These are phyloP conservation scores for Mediolabrus comicus DNA, from an alignment of 108 stramenopile genomes.

Conservation along the genomic window DNA sequence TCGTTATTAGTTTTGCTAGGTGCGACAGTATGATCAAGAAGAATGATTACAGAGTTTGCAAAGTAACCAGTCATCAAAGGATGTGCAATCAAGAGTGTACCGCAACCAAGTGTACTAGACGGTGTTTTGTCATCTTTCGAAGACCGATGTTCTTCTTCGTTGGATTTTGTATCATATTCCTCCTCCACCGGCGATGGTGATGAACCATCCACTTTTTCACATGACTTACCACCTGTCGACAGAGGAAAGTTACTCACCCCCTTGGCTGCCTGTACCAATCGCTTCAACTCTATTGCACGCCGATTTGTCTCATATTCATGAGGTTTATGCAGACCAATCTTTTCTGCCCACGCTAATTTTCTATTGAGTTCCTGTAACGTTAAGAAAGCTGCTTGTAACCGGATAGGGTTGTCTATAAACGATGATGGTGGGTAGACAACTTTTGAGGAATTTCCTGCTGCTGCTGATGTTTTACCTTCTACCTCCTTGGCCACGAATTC, in stretches of 20 bases:
- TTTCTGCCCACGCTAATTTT: conserved; percentile 66
- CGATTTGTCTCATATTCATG: neutral
- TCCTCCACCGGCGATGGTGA: neutral
- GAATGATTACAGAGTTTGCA: conserved; percentile 69
- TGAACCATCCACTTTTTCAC: conserved; percentile 32
- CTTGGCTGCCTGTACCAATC: conserved; percentile 27
- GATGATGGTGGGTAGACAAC: conserved; percentile 34
- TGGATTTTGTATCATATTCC: neutral
- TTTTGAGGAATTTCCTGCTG: neutral
- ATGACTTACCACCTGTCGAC: conserved; percentile 16
- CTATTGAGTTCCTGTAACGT: conserved; percentile 72
- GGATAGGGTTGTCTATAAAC: conserved; percentile 43
- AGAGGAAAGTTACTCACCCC: conserved; percentile 22
- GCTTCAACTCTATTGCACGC: conserved; percentile 13
- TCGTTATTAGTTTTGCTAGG: neutral
- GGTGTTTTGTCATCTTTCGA: neutral
- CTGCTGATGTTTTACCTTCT: neutral
- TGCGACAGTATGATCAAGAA: conserved; percentile 58
- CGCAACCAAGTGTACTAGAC: conserved; percentile 55
- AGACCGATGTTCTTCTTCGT: neutral
- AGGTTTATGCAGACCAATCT: conserved; percentile 18
- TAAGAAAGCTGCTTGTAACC: conserved; percentile 65
- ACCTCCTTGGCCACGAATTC: neutral
- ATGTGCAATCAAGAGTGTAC: conserved; percentile 78
- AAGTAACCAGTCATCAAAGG: conserved; percentile 80